Evolutionary conservation across 176 grass and related monocot genomes (phyloP), one percentile per base, ranked within the genome.

Genomic region (Oryza australiensis): DNA sequence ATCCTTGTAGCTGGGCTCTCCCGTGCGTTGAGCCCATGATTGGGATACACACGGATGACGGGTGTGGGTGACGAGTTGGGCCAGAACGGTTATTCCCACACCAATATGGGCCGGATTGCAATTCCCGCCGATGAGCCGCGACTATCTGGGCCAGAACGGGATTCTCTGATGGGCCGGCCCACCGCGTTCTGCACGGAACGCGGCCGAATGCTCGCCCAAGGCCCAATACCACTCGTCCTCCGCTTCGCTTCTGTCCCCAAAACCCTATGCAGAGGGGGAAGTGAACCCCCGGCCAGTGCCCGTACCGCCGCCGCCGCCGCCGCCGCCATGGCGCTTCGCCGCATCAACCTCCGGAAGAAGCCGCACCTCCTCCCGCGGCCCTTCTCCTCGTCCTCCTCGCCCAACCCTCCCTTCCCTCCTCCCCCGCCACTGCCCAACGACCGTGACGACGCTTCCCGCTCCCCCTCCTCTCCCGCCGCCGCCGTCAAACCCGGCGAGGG

Each of bases 321-420:
- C 79, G 69, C 80, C 73, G 73, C 72, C 83, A 89, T 89, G 88
- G 88, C 79, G 73, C 88, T 89, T 67, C 78, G 67, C 67, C 28
- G 68, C 60, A 84, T 91, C 86, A 78, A 33, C 26, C 8, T 64
- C 9, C 26, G 16, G 9, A 78, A 67, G 70, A 81, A 23, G 5
- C 65, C 65, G 30, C 45, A 81, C 27, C 12, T 76, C 72, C 76
- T 66, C 24, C 46, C 68, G 23, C 83, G 79, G 30, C 18, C 60
- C 12, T 82, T 77, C 73, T 86, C 67, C 55, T 86, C 77, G 3
- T 85, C 65, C 13, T 85, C 62, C 13, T 88, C 86, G 22, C 43
- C 84, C 14, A 29, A 13, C 46, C 75, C 35, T 12, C 71, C 82
- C 22, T 77, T 78, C 45, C 85, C 40, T 66, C 80, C 85, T 33